Conservation (phyloP, 176 grass and related monocot species). For the Avena atlantica region DNA sequence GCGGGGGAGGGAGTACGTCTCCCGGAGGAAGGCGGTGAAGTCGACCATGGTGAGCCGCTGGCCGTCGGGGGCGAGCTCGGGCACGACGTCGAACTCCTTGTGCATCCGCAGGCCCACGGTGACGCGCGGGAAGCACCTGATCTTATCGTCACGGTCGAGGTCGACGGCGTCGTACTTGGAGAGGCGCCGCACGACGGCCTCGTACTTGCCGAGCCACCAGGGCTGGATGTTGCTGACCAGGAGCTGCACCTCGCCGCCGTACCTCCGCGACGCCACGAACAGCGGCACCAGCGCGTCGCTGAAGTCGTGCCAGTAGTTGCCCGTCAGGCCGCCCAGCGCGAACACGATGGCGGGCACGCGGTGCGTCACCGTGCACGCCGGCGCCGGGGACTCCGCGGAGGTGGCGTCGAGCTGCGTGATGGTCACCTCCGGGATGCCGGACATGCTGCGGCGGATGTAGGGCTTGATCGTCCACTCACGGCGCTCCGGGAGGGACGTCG, state of each 20-base stretch:
- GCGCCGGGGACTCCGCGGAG: slow-evolving; percentile 3
- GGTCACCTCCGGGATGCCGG: slow-evolving; percentile 43
- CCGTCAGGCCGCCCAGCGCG: slow-evolving; percentile 65
- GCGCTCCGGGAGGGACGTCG: not conserved
- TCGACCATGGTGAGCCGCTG: slow-evolving; percentile 61
- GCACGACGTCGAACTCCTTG: slow-evolving; percentile 68
- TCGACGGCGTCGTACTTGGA: slow-evolving; percentile 64
- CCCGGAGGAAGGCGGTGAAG: slow-evolving; percentile 65
- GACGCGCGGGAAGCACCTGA: slow-evolving; percentile 63
- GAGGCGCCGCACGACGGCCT: slow-evolving; percentile 48
- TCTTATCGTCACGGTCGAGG: slow-evolving; percentile 47
- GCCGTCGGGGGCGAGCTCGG: slow-evolving; percentile 42
- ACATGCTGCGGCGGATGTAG: slow-evolving; percentile 63
- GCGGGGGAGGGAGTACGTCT: slow-evolving; percentile 56
- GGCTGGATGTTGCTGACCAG: slow-evolving; percentile 56
- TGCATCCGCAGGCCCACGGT: slow-evolving; percentile 59
- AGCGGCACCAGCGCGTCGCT: slow-evolving; percentile 80
- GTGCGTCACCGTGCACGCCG: slow-evolving; percentile 60
- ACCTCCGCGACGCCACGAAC: slow-evolving; percentile 62
- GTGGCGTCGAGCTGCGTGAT: slow-evolving; percentile 49
- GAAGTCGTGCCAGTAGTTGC: slow-evolving; percentile 94
- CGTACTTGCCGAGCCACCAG: slow-evolving; percentile 89
- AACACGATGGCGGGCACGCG: slow-evolving; percentile 60
- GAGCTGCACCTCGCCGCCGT: slow-evolving; percentile 63
- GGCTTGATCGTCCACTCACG: slow-evolving; percentile 62